These are phyloP conservation scores for Zhuliangozyma blackwelliae DNA, from an alignment of 1,139 yeast species.

Conservation along the genomic window DNA sequence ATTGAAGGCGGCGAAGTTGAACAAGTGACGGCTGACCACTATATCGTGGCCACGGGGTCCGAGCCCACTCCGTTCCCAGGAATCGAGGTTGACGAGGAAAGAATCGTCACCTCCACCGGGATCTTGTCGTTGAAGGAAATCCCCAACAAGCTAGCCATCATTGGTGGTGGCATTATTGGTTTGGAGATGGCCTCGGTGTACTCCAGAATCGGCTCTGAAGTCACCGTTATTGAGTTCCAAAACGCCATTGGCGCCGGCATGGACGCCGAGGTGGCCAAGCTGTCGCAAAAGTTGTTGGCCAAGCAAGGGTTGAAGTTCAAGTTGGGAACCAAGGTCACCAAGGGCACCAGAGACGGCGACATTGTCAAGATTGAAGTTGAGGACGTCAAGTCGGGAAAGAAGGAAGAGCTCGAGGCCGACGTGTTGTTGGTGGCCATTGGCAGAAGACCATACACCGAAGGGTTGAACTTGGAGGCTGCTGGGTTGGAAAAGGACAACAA, in stretches of 20 bases:
- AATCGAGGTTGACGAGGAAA: slow-evolving; percentile 91
- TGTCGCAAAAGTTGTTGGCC: slow-evolving; percentile 80
- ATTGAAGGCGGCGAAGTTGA: slow-evolving; percentile 73
- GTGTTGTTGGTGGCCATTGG: slow-evolving; percentile 96
- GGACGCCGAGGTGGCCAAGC: slow-evolving; percentile 93
- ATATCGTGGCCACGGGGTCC: slow-evolving; percentile 97
- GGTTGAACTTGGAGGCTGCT: slow-evolving; percentile 80
- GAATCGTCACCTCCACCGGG: slow-evolving; percentile 96
- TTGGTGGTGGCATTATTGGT: slow-evolving; percentile 99
- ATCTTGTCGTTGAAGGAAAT: slow-evolving; percentile 78
- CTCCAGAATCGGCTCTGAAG: slow-evolving; percentile 93
- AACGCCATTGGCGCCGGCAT: slow-evolving; percentile 88
- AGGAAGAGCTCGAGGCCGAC: slow-evolving; percentile 80
- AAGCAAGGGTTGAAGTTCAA: slow-evolving; percentile 96
- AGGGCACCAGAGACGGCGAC: slow-evolving; percentile 86
- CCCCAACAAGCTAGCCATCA: slow-evolving; percentile 87
- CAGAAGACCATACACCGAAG: slow-evolving; percentile 95
- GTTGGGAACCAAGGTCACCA: slow-evolving; percentile 84
- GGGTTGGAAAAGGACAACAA: slow-evolving; percentile 88
- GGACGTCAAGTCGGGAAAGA: slow-evolving; percentile 81
- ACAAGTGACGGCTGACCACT: slow-evolving; percentile 71
- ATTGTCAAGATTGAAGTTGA: slow-evolving; percentile 83
- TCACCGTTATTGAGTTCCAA: slow-evolving; percentile 90
- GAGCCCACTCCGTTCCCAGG: slow-evolving; percentile 99
- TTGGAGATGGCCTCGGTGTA: slow-evolving; percentile 99